phyloP scores from a whole-genome alignment of 768 basidiomycete species.

The Kwoniella mangroviensis region DNA sequence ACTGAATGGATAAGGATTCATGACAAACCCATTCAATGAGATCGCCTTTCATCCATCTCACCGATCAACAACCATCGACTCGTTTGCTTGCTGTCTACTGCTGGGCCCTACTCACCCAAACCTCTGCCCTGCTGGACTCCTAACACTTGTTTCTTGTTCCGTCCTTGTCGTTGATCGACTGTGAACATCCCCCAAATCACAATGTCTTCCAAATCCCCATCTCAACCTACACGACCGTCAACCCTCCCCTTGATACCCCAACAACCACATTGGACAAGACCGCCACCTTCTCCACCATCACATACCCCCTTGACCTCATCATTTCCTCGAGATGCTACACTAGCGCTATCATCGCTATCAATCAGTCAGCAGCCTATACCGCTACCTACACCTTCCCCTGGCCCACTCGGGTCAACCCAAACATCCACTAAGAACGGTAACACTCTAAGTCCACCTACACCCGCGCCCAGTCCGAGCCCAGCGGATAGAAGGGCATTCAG shows the following conservation, averaged over 20 bases:
- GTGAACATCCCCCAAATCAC: background rate
- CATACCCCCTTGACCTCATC: conserved; percentile 5
- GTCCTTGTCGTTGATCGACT: conserved; percentile 2
- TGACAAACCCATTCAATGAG: background rate
- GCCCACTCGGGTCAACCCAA: background rate
- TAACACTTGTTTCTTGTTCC: background rate
- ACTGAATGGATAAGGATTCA: background rate
- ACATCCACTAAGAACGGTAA: background rate
- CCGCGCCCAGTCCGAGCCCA: conserved; percentile 50
- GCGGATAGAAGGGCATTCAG: conserved; percentile 26
- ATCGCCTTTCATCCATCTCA: background rate
- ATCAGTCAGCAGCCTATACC: conserved; percentile 23
- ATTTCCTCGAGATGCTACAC: conserved; percentile 13
- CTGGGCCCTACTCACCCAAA: no score
- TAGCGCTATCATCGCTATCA: conserved; percentile 8
- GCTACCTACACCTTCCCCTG: conserved; percentile 23
- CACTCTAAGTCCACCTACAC: conserved; percentile 41
- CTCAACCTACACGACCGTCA: conserved; percentile 15
- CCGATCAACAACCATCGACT: background rate
- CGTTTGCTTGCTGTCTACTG: no score
- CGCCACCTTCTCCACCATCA: conserved; percentile 23
- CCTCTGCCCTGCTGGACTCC: background rate
- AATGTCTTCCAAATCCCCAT: conserved; percentile 2
- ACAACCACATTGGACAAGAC: conserved; percentile 27
- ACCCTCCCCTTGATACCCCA: conserved; percentile 8